A percentile compares a stretch with the other conserved stretches of the same genome.
Conservation (phyloP, 805 yeast species). For the Komagataella pastoris region DNA sequence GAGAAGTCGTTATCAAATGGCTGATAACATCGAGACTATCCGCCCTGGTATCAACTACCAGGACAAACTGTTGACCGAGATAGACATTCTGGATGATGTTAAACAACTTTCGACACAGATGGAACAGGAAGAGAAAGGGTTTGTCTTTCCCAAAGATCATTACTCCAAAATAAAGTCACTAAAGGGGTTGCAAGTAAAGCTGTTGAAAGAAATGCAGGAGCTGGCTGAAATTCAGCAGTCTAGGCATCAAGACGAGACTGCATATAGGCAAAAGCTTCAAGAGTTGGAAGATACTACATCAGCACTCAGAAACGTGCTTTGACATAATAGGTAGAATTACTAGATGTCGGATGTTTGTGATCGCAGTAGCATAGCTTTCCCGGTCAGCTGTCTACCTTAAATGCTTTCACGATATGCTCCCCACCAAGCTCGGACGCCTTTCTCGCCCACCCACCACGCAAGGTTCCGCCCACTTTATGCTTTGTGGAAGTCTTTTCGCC, state of each 20-base stretch:
- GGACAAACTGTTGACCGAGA: conserved; percentile 78
- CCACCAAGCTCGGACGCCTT: not conserved
- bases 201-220: conserved; percentile 25
- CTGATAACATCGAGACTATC: conserved; percentile 39
- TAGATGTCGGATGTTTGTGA: not conserved
- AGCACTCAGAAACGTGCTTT: not conserved
- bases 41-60: conserved; percentile 51
- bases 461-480: not conserved
- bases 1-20: not conserved
- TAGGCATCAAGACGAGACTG: not conserved
- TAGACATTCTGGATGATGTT: conserved; percentile 76
- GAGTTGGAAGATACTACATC: not conserved
- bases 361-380: not conserved
- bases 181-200: conserved; percentile 39
- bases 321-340: too few species aligned
- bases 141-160: conserved; percentile 29
- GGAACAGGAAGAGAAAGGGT: conserved; percentile 29
- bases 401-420: not conserved
- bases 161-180: conserved; percentile 35
- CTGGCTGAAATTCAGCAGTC: conserved; percentile 6
- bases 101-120: conserved; percentile 38
- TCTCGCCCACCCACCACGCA: not conserved
- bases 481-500: not conserved
- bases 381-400: not conserved
- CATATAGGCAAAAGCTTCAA: not conserved